Evolutionary conservation across 306 rosid genomes (phyloP).

Genomic region (Prosopis cineraria): DNA sequence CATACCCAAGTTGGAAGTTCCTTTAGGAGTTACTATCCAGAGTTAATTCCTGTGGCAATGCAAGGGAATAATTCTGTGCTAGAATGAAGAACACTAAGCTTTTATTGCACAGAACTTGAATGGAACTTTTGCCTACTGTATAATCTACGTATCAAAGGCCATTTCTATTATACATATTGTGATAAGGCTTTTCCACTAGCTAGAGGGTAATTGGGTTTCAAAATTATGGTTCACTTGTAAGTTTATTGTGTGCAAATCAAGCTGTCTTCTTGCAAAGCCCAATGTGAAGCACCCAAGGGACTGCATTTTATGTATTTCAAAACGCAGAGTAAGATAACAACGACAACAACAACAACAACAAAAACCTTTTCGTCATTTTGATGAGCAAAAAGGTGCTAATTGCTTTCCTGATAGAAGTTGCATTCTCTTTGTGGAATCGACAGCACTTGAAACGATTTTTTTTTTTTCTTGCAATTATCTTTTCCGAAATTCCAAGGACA

Average conservation of each 20-base stretch:
- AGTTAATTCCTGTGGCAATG: constrained; percentile 34
- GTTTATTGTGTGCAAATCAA: background rate
- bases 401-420: background rate
- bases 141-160: constrained; percentile 24
- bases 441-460: background rate
- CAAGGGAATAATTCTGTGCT: constrained; percentile 20
- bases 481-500: background rate
- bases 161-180: constrained; percentile 5
- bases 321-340: background rate
- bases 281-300: background rate
- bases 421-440: background rate
- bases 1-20: constrained; percentile 51
- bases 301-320: background rate
- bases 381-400: background rate
- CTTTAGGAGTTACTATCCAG: constrained; percentile 62
- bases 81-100: constrained; percentile 35
- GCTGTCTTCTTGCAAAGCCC: background rate
- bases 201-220: background rate
- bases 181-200: constrained; percentile 31
- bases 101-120: constrained; percentile 17
- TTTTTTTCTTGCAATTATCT: no score
- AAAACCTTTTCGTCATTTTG: background rate
- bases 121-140: constrained; percentile 28
- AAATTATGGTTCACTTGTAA: constrained; percentile 7
- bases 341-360: background rate